A percentile compares a stretch with the other conserved stretches of the same genome.
phyloP scores from a whole-genome alignment of 2,329 filamentous ascomycete genomes.

The Cladosporium oxysporum region DNA sequence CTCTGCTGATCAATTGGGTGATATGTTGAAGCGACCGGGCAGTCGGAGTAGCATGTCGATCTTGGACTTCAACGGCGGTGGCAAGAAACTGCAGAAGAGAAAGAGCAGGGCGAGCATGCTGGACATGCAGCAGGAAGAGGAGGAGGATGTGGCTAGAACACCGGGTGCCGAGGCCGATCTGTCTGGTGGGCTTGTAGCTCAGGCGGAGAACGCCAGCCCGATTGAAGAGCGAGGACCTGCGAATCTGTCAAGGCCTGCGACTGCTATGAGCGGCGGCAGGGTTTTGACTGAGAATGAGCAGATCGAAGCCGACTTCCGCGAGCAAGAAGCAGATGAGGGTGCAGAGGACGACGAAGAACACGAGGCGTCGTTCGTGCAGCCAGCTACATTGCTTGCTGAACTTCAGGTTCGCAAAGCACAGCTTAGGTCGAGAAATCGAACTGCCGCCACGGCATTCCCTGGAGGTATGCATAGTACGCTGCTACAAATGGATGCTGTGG shows the following conservation, averaged over 20 bases:
- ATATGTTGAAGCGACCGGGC: slow-evolving; percentile 5
- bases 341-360: slow-evolving; percentile 41
- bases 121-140: slow-evolving; percentile 22
- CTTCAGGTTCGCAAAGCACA: slow-evolving; percentile 88
- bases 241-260: slow-evolving; percentile 24
- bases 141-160: slow-evolving; percentile 26
- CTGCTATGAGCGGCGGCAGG: slow-evolving; percentile 21
- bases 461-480: slow-evolving; percentile 89
- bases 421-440: slow-evolving; percentile 75
- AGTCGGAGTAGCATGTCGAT: slow-evolving; percentile 23
- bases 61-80: slow-evolving; percentile 32
- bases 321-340: slow-evolving; percentile 24
- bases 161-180: slow-evolving; percentile 26
- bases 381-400: slow-evolving; percentile 89
- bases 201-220: slow-evolving; percentile 11
- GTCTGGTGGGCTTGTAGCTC: slow-evolving; percentile 24
- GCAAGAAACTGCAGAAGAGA: slow-evolving; percentile 39
- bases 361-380: slow-evolving; percentile 65
- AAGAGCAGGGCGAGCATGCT: slow-evolving; percentile 37
- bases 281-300: slow-evolving; percentile 37
- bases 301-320: slow-evolving; percentile 47
- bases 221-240: slow-evolving; percentile 3
- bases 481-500: slow-evolving; percentile 85
- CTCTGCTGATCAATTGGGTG: slow-evolving; percentile 3
- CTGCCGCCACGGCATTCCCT: slow-evolving; percentile 62